Conservation (phyloP, 2,329 filamentous ascomycete genomes). For the Stagonosporopsis rhizophila region DNA sequence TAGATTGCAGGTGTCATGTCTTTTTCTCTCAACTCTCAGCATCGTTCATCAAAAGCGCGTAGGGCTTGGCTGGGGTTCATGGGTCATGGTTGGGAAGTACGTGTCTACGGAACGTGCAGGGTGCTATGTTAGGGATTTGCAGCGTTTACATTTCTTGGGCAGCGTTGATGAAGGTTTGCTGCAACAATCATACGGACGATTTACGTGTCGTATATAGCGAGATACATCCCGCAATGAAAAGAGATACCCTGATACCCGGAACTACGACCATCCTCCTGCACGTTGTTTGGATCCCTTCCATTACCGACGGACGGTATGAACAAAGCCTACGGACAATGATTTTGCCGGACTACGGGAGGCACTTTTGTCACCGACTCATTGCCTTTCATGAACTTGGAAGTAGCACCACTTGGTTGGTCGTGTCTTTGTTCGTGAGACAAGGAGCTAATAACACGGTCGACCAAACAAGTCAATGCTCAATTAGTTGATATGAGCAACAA, state of each 20-base stretch:
- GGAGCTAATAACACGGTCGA: neutral
- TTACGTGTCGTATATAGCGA: constrained; percentile 16
- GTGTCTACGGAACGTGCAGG: constrained; percentile 19
- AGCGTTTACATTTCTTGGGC: constrained; percentile 20
- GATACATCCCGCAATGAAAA: constrained; percentile 13
- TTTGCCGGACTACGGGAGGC: neutral
- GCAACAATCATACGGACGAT: constrained; percentile 13
- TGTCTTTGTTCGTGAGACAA: neutral
- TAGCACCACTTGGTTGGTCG: neutral
- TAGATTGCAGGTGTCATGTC: constrained; percentile 21
- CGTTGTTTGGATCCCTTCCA: too few species aligned
- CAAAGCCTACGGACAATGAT: neutral
- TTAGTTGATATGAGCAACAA: too few species aligned
- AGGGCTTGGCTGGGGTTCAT: constrained; percentile 21
- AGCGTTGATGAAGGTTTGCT: constrained; percentile 14
- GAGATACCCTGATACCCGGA: constrained; percentile 14
- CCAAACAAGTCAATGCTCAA: neutral
- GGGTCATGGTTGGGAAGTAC: constrained; percentile 17
- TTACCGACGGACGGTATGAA: neutral
- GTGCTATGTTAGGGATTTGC: constrained; percentile 15
- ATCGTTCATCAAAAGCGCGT: constrained; percentile 29
- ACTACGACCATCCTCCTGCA: neutral
- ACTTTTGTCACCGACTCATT: neutral
- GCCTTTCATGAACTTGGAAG: neutral
- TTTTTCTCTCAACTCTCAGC: constrained; percentile 21